Conservation (phyloP, 1,284 basidiomycete species). For the Leccinum colubrinum region DNA sequence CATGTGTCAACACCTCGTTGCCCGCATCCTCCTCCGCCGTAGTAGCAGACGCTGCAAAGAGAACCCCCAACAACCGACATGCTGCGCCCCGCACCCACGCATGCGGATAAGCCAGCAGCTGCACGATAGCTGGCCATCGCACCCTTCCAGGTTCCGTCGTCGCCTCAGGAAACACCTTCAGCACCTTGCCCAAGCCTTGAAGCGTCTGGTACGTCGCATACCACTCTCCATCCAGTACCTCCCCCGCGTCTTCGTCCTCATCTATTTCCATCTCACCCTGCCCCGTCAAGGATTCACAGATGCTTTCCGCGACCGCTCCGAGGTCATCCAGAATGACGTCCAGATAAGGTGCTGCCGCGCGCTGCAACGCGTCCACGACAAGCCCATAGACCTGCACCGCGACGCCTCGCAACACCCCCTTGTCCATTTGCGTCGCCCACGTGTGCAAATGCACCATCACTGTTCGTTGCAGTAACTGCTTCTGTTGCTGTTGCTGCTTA, state of each 20-base stretch:
- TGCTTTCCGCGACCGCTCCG: slow-evolving; percentile 47
- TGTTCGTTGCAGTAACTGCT: slow-evolving; percentile 26
- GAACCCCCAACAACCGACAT: slow-evolving; percentile 71
- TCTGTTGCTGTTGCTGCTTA: slow-evolving; percentile 36
- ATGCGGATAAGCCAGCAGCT: slow-evolving; percentile 87
- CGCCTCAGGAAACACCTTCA: slow-evolving; percentile 56
- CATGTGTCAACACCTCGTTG: slow-evolving; percentile 38
- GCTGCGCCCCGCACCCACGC: slow-evolving; percentile 90
- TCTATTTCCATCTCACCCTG: slow-evolving; percentile 45
- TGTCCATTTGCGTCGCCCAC: slow-evolving; percentile 74
- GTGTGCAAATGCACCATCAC: slow-evolving; percentile 74
- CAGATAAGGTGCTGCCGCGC: slow-evolving; percentile 48
- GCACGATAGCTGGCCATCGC: slow-evolving; percentile 65
- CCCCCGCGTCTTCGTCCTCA: slow-evolving; percentile 27
- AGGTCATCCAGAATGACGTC: slow-evolving; percentile 60
- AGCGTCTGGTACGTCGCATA: slow-evolving; percentile 84
- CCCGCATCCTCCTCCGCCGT: slow-evolving; percentile 14
- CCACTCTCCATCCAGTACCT: slow-evolving; percentile 58
- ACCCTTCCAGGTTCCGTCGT: slow-evolving; percentile 35
- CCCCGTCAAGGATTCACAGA: slow-evolving; percentile 33
- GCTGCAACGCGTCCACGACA: slow-evolving; percentile 59
- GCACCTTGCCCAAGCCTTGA: slow-evolving; percentile 61
- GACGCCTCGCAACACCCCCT: slow-evolving; percentile 65
- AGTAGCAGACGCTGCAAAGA: slow-evolving; percentile 50
- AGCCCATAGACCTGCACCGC: slow-evolving; percentile 84